Base-by-base conservation (phyloP, 2,329 filamentous ascomycete genomes). In the Gaeumannomyces sp. region DNA sequence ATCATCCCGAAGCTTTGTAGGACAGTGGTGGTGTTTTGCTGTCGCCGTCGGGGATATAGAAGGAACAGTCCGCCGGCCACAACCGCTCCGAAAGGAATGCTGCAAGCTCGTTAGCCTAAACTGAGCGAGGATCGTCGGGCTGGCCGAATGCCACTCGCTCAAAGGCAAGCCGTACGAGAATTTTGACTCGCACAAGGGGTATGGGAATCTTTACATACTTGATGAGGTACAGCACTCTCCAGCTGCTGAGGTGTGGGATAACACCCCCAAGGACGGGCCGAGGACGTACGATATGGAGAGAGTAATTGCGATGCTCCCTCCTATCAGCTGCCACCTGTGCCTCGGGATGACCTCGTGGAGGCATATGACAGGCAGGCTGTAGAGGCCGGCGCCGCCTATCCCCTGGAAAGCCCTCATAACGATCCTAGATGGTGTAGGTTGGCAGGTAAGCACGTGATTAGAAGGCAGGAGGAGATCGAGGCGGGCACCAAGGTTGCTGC, bases 161-260 rank as follows among this genome's bases (percentile, higher is more conserved):
- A 16, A 45, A 45, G 38, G 5, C 38, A 3, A 45, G 38, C 38
- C 38, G 38, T 16, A 5, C 38, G 38, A 19, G 14, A 16, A 16
- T 4, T 6, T 3, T 14, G 5, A 19, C 16, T 45, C 19, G 14
- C 16, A 45, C 38, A 35, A 14, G 1, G n/a, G 22, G 8, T 14
- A 59, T 59, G 57, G 57, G 27, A 3, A n/a, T 28, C 38, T 31
- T 53, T 1, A 69, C 80, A 60, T 73, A 86, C 84, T 88, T 88
- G 72, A 87, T 82, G 72, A 83, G 83, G 72, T 88, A 88, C 56
- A 88, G 78, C 77, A 84, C 85, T 62, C 82, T 77, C 85, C 85
- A 88, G 59, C 77, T 78, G 25, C 79, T 78, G 2, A 78, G 73
- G n/a, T 81, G 77, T 1, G 83, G 80, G 28, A 88, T 82, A 3